A percentile compares a stretch with the other conserved stretches of the same genome.
Evolutionary conservation across 78 protist species (phyloP).

Genomic region (Dictyostelium brefeldianum): DNA sequence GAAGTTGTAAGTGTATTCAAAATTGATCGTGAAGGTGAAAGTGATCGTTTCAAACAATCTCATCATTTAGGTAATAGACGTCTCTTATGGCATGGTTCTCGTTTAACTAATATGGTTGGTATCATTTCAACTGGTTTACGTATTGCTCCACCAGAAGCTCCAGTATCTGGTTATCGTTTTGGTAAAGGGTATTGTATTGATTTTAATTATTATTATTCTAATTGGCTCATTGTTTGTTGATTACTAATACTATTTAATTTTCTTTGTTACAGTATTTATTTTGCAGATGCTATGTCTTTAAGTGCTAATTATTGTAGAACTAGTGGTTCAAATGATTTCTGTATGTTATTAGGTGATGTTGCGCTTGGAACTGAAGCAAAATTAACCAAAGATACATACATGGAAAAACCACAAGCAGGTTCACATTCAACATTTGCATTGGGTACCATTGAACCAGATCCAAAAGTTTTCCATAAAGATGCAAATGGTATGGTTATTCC

Average conservation of each 20-base stretch:
- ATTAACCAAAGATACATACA: constrained; percentile 55
- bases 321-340: constrained; percentile 27
- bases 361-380: constrained; percentile 70
- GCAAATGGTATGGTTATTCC: constrained; percentile 57
- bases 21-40: constrained; percentile 81
- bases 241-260: neutral
- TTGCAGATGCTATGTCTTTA: constrained; percentile 26
- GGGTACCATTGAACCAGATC: constrained; percentile 77
- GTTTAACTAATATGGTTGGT: constrained; percentile 93
- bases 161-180: constrained; percentile 95
- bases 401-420: constrained; percentile 83
- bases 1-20: constrained; percentile 24
- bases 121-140: constrained; percentile 91
- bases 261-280: neutral
- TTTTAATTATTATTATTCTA: neutral
- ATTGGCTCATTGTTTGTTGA: neutral
- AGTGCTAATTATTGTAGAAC: constrained; percentile 62
- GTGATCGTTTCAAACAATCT: constrained; percentile 23
- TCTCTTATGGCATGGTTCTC: constrained; percentile 97
- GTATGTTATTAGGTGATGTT: constrained; percentile 79
- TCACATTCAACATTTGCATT: constrained; percentile 70
- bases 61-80: constrained; percentile 67
- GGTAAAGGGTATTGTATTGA: constrained; percentile 98
- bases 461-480: neutral
- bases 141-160: constrained; percentile 98